phyloP scores from a whole-genome alignment of 2,329 filamentous ascomycete genomes.

The Colletotrichum trifolii region DNA sequence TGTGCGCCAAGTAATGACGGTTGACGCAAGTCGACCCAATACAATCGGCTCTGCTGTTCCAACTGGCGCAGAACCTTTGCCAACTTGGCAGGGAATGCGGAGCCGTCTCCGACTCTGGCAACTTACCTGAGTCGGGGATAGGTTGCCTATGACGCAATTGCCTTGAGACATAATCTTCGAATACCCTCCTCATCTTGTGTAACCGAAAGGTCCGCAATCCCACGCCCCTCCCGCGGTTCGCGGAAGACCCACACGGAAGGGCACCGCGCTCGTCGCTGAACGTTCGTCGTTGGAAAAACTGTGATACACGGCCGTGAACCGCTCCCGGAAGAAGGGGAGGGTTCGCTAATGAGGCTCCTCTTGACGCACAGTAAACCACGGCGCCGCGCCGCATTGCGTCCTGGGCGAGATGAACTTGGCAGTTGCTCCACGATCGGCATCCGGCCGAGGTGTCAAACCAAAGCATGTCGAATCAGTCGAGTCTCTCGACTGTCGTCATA shows the following conservation, averaged over 20 bases:
- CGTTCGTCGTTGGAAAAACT: conserved; percentile 16
- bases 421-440: conserved; percentile 32
- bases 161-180: conserved; percentile 13
- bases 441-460: conserved; percentile 30
- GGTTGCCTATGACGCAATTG: conserved; percentile 23
- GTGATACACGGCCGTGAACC: conserved; percentile 32
- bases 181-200: conserved; percentile 19
- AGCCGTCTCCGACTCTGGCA: conserved; percentile 14
- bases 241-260: conserved; percentile 26
- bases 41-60: background rate
- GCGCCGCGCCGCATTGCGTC: background rate
- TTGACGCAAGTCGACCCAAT: conserved; percentile 11
- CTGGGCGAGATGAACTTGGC: conserved; percentile 34
- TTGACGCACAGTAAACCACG: conserved; percentile 13
- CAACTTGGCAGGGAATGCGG: conserved; percentile 7
- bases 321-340: conserved; percentile 5
- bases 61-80: conserved; percentile 1
- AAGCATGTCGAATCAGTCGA: conserved; percentile 30
- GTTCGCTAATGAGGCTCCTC: conserved; percentile 18
- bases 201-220: conserved; percentile 15
- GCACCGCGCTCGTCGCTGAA: background rate
- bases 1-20: no score
- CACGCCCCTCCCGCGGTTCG: conserved; percentile 8
- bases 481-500: conserved; percentile 30
- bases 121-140: conserved; percentile 18